Base-by-base conservation (phyloP, 495 filamentous ascomycete species). In the Copromyces sp. region DNA sequence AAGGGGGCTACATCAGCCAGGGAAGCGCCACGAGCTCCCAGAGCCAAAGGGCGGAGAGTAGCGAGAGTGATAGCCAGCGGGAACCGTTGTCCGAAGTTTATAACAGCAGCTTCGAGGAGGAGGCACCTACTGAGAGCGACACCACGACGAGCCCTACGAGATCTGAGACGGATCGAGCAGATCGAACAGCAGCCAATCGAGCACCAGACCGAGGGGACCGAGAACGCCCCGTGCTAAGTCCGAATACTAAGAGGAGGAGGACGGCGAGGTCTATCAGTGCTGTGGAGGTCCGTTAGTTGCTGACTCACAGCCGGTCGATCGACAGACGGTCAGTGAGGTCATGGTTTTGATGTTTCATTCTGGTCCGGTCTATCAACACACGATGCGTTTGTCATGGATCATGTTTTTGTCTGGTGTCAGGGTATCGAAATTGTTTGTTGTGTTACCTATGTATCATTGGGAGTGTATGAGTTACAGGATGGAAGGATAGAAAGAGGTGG, bases 91-190 rank as follows among this genome's bases (percentile, higher is more conserved):
- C 73, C 3, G 77, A 77, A 20, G 72, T 78, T 44, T 70, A 78
- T 8, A 80, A 79, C 69, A 79, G 76, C 71, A 82, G 79, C 73
- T 82, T 82, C 41, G 72, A 74, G n/a, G 74, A 74, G 9, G 78
- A 81, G 16, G 39, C 70, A 16, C 74, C 77, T 17, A 37, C 35
- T 4, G 53, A 65, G 53, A 65, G 53, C 14, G 53, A 65, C 14
- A 35, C 24, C 14, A 35, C 53, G 9, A 65, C 47, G 47, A 59
- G 47, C 5, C 47, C 47, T 59, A 14, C 47, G 6, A 59, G 47
- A 32, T 65, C 53, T 9, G 53, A 65, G 53, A 29, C 29, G 29
- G 53, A 37, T 35, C 53, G 53, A 65, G 14, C 53, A 65, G 35
- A 37, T 37, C 39, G 8, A 40, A 40, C 39, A 40, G 39, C 39